Evolutionary conservation across 192 early-diverging fungal genomes (phyloP), one percentile per base, ranked within the genome.

Genomic region (Rhizophagus clarus): DNA sequence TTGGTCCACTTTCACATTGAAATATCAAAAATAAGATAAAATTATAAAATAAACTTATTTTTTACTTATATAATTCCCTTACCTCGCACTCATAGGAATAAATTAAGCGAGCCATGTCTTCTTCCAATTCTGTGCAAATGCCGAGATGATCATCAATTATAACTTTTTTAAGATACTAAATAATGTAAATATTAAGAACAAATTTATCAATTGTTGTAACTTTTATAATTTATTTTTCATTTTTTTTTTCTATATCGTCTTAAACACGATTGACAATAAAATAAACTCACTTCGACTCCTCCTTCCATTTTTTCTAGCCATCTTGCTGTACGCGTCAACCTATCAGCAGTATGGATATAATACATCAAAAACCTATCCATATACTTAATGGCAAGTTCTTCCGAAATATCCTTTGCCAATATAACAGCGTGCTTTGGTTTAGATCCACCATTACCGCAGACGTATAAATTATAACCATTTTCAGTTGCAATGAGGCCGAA

Each of bases 301-400:
- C 91, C 91, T 34, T 87, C 84, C 31, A 92, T 68, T 66, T 93
- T 93, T 76, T 92, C 91, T 47, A 92, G 79, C 91, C 91, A 92
- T 12, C 92, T 79, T 1, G 91, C 92, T 11, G 91, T 92, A 17
- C 91, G 86, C 76, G 82, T 85, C 31, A 92, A 77, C 76, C 81
- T 85, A 81, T 92, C 91, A 11, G 91, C 91, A 29, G 91, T 92
- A 1, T 76, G 83, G 69, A 92, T 93, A 74, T 92, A 92, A 77
- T 88, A 93, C 91, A 92, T 92, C 75, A 92, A 75, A 81, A 91
- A 92, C 2, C 91, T 83, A 74, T 92, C 91, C 1, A 92, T 47
- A 63, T 92, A 92, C 26, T 83, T 86, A 42, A 92, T 85, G 24
- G 83, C 85, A 2, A 82, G 42, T 49, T 85, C 83, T 78, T 92